Conservation (phyloP, 208 protist species). For the Trichomonas vaginalis region DNA sequence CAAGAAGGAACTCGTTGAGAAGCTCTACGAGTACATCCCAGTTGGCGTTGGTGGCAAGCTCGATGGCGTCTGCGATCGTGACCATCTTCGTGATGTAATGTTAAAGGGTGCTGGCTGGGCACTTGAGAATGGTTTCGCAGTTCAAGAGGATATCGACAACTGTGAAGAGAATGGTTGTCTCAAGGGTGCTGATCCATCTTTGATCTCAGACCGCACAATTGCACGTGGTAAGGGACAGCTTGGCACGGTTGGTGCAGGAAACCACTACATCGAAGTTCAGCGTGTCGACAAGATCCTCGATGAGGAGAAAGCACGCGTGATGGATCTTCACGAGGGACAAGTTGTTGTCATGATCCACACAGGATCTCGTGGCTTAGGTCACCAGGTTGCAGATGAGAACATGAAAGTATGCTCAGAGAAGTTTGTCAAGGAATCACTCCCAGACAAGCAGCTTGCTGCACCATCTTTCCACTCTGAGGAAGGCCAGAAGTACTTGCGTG, state of each 20-base stretch:
- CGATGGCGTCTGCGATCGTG: background rate
- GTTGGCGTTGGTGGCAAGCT: background rate
- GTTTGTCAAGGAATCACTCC: slow-evolving; percentile 39
- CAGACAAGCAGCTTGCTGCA: slow-evolving; percentile 58
- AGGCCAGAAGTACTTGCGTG: slow-evolving; percentile 54
- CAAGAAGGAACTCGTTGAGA: background rate
- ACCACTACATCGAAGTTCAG: slow-evolving; percentile 56
- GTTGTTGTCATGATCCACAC: slow-evolving; percentile 60
- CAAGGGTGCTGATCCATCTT: slow-evolving; percentile 43
- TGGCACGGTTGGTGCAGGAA: slow-evolving; percentile 63
- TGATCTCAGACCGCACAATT: slow-evolving; percentile 52
- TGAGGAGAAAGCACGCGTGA: slow-evolving; percentile 41
- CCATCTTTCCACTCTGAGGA: slow-evolving; percentile 51
- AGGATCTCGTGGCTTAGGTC: slow-evolving; percentile 59
- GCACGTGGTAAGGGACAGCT: slow-evolving; percentile 50
- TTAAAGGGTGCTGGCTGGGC: slow-evolving; percentile 62
- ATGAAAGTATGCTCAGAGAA: slow-evolving; percentile 29
- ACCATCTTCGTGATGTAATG: slow-evolving; percentile 46
- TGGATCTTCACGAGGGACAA: slow-evolving; percentile 57
- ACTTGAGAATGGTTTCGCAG: slow-evolving; percentile 54
- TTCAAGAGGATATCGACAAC: slow-evolving; percentile 62
- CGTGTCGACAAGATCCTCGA: slow-evolving; percentile 62
- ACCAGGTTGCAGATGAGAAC: slow-evolving; percentile 57
- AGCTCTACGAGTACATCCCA: background rate
- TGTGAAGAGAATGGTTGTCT: too few species aligned